A percentile compares a stretch with the other conserved stretches of the same genome.
Evolutionary conservation across 345 rosid genomes (phyloP).

Genomic region (Populus ilicifolia): DNA sequence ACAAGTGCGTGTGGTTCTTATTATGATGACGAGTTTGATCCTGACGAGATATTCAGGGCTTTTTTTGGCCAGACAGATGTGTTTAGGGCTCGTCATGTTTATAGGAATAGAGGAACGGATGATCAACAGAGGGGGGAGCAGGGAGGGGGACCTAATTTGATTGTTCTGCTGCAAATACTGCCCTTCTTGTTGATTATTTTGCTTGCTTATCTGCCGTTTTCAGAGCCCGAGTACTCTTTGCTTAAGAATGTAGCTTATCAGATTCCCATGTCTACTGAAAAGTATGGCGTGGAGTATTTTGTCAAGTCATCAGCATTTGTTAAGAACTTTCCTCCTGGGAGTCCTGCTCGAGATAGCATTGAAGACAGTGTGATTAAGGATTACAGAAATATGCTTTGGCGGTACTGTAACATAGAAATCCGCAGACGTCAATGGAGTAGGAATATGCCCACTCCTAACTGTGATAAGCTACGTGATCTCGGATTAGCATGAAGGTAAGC

Average conservation of each 20-base stretch:
- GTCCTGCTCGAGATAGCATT: constrained; percentile 53
- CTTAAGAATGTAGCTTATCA: constrained; percentile 56
- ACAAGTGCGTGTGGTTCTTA: constrained; percentile 33
- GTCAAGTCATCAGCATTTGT: constrained; percentile 70
- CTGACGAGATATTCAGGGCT: constrained; percentile 74
- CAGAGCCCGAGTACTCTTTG: constrained; percentile 76
- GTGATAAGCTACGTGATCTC: constrained; percentile 59
- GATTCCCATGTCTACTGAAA: constrained; percentile 60
- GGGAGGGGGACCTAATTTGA: constrained; percentile 45
- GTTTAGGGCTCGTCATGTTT: constrained; percentile 43
- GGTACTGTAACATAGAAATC: constrained; percentile 65
- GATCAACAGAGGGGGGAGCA: constrained; percentile 47
- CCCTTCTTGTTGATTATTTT: constrained; percentile 68
- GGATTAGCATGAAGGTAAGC: constrained; percentile 59
- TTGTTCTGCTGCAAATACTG: constrained; percentile 60
- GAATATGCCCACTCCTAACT: constrained; percentile 72
- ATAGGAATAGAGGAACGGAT: constrained; percentile 45
- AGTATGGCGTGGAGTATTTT: constrained; percentile 61
- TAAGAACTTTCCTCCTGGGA: constrained; percentile 61
- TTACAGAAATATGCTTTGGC: constrained; percentile 57
- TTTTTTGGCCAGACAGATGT: constrained; percentile 58
- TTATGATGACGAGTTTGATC: constrained; percentile 61
- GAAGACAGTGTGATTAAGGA: constrained; percentile 72
- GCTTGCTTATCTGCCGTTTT: constrained; percentile 68
- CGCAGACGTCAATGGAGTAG: constrained; percentile 77